Conservation (phyloP, 2,329 filamentous ascomycete species). For the Xylaria sp. region DNA sequence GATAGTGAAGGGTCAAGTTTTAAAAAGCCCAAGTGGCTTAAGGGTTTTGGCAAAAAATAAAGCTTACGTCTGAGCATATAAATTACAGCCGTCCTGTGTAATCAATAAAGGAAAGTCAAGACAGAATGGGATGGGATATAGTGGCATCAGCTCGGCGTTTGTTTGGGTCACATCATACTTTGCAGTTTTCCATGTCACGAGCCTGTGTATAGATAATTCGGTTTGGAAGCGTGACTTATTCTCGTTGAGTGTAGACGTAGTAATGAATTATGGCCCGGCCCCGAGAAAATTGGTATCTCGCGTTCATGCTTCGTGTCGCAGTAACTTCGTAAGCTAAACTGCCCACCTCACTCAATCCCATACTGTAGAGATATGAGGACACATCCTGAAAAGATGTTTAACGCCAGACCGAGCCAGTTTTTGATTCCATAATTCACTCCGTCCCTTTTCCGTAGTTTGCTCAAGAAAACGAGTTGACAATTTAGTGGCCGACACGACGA, state of each 20-base stretch:
- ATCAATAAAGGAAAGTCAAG: not conserved
- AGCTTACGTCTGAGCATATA: not conserved
- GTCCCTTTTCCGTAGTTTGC: constrained; percentile 7
- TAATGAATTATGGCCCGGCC: constrained; percentile 19
- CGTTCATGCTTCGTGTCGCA: constrained; percentile 34
- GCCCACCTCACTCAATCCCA: constrained; percentile 23
- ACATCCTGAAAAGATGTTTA: constrained; percentile 35
- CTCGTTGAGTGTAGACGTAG: constrained; percentile 11
- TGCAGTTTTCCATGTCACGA: not conserved
- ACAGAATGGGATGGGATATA: constrained; percentile 5
- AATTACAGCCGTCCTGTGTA: not conserved
- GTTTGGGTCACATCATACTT: constrained; percentile 1
- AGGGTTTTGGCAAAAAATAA: constrained; percentile 74
- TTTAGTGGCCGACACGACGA: constrained; percentile 70
- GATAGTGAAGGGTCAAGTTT: constrained; percentile 33
- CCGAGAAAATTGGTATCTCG: constrained; percentile 30
- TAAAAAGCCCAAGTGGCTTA: constrained; percentile 74
- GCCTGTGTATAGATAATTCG: not conserved
- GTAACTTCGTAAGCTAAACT: constrained; percentile 28
- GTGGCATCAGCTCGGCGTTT: constrained; percentile 23
- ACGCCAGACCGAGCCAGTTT: constrained; percentile 36
- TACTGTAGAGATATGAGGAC: constrained; percentile 26
- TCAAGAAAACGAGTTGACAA: constrained; percentile 23
- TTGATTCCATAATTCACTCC: constrained; percentile 29
- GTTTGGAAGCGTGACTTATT: not conserved